These are phyloP conservation scores for Moniliella sp. DNA, from an alignment of 1,284 basidiomycete species.

Conservation along the genomic window DNA sequence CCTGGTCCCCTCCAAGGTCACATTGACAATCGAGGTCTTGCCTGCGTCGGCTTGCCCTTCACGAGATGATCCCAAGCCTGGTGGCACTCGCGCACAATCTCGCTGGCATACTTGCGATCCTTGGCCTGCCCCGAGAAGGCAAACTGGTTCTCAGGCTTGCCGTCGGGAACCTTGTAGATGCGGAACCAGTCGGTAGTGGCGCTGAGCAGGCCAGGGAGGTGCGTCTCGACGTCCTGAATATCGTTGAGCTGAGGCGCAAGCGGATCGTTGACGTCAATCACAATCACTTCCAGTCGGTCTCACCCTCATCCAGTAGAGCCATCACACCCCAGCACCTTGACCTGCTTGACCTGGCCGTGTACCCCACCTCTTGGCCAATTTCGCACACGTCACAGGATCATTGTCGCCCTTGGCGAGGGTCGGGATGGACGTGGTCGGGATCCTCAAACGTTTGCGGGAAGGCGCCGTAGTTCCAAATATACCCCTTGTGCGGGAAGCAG, in stretches of 20 bases:
- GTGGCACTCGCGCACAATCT: background rate
- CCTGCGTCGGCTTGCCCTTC: slow-evolving; percentile 40
- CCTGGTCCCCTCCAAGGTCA: background rate
- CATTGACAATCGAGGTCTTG: slow-evolving; percentile 41
- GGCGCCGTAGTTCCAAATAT: slow-evolving; percentile 42
- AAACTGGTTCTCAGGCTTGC: slow-evolving; percentile 1
- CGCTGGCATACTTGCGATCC: background rate
- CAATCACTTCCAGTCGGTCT: background rate
- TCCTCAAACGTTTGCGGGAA: slow-evolving; percentile 99
- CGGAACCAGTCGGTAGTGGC: background rate
- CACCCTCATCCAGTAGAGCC: slow-evolving; percentile 1
- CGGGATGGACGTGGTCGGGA: slow-evolving; percentile 61
- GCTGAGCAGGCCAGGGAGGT: background rate
- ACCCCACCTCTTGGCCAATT: slow-evolving; percentile 95
- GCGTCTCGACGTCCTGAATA: background rate
- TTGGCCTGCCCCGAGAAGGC: background rate
- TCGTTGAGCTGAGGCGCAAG: background rate
- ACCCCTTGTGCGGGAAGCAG: slow-evolving; percentile 98
- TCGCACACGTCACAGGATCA: slow-evolving; percentile 99
- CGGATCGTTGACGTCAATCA: background rate
- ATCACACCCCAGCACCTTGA: slow-evolving; percentile 62
- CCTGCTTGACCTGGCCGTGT: slow-evolving; percentile 97
- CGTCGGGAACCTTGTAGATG: slow-evolving; percentile 1
- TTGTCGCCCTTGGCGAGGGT: slow-evolving; percentile 99
- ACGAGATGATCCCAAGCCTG: background rate